Conservation (phyloP, 225 moss, liverwort and hornwort species). For the Physcomitrellopsis africana region DNA sequence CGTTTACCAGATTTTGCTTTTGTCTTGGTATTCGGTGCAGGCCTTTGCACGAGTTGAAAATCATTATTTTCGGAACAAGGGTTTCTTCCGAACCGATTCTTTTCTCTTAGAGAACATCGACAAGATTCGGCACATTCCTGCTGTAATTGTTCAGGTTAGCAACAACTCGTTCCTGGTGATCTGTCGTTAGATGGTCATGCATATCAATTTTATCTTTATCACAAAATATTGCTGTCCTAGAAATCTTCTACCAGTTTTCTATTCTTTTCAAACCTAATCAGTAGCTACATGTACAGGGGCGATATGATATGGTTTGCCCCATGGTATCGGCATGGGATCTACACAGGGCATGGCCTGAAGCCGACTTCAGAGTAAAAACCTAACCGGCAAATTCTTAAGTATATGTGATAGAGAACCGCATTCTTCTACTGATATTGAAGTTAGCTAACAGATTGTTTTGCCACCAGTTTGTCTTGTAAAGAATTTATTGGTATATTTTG, state of each 20-base stretch:
- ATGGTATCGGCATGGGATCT: slow-evolving; percentile 99
- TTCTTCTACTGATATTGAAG: too few relatives aligned
- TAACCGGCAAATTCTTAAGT: not conserved
- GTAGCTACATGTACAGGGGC: slow-evolving; percentile 57
- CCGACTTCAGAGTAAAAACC: slow-evolving; percentile 73
- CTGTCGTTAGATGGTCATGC: not conserved
- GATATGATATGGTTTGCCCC: slow-evolving; percentile 95
- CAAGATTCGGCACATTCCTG: slow-evolving; percentile 87
- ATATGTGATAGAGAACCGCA: too few relatives aligned
- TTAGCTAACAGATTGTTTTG: too few relatives aligned
- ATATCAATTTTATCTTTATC: not conserved
- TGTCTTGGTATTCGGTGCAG: slow-evolving; percentile 43
- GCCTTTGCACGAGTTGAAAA: slow-evolving; percentile 97
- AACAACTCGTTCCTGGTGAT: not conserved
- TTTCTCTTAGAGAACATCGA: slow-evolving; percentile 81
- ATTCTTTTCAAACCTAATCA: slow-evolving; percentile 3
- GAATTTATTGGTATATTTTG: too few relatives aligned
- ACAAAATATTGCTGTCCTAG: not conserved
- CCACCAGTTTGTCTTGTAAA: too few relatives aligned
- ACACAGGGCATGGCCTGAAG: slow-evolving; percentile 95
- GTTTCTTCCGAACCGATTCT: slow-evolving; percentile 82
- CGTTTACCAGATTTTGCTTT: not conserved
- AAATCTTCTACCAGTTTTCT: not conserved
- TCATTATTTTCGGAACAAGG: slow-evolving; percentile 94
- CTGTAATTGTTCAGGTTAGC: slow-evolving; percentile 87